Evolutionary conservation across 2,329 filamentous ascomycete genomes (phyloP).

Genomic region (Fusarium penzigii): DNA sequence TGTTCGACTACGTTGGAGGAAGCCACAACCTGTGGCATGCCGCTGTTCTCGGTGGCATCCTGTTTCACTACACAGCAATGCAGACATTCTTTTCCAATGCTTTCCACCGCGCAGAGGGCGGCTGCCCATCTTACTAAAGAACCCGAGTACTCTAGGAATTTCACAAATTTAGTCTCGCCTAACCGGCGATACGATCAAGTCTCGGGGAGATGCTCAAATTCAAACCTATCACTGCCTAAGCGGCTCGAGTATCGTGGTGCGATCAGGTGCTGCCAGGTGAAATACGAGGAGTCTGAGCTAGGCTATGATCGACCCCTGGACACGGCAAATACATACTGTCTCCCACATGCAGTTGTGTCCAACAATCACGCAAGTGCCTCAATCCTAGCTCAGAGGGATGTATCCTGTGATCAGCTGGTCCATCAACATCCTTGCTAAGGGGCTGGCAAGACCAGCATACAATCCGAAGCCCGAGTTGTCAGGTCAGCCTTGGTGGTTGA

Average conservation of each 20-base stretch:
- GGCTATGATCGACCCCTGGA: neutral
- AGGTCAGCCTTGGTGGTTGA: neutral
- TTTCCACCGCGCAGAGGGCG: slow-evolving; percentile 65
- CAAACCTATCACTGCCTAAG: neutral
- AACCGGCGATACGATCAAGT: neutral
- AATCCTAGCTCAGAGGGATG: neutral
- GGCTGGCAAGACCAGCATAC: neutral
- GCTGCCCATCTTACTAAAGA: slow-evolving; percentile 55
- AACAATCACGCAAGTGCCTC: neutral
- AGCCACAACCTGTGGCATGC: slow-evolving; percentile 98
- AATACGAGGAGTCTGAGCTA: neutral
- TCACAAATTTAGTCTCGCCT: neutral
- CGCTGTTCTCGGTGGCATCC: slow-evolving; percentile 88
- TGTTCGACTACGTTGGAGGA: slow-evolving; percentile 93
- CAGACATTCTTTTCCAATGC: slow-evolving; percentile 86
- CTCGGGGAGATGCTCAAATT: neutral
- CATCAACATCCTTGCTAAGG: neutral
- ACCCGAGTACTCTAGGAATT: neutral
- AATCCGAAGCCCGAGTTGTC: neutral
- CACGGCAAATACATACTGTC: neutral
- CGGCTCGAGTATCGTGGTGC: neutral
- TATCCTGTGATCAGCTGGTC: neutral
- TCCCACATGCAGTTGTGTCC: neutral
- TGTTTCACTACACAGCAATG: slow-evolving; percentile 98
- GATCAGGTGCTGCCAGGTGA: neutral